Percentiles rank a stretch among this genome's conserved stretches.
phyloP scores from a whole-genome alignment of 805 yeast species.

The Schwanniomyces yamadae region DNA sequence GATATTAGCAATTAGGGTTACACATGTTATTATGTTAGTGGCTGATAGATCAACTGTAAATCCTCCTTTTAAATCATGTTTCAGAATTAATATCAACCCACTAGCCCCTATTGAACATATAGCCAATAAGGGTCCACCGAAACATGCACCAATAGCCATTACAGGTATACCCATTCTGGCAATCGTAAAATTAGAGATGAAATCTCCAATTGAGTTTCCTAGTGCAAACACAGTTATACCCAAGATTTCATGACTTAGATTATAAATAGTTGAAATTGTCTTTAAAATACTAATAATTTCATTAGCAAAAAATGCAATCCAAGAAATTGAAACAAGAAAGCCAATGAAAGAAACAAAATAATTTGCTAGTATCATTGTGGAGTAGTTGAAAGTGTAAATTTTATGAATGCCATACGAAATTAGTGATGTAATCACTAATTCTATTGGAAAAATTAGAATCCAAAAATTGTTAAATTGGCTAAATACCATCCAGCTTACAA shows the following conservation, averaged over 20 bases:
- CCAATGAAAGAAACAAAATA: slow-evolving; percentile 48
- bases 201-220: slow-evolving; percentile 91
- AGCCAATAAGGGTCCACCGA: slow-evolving; percentile 87
- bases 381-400: slow-evolving; percentile 6
- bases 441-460: slow-evolving; percentile 12
- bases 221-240: slow-evolving; percentile 89
- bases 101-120: slow-evolving; percentile 80
- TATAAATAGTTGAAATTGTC: slow-evolving; percentile 55
- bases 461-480: slow-evolving; percentile 8
- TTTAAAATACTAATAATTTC: slow-evolving; percentile 67
- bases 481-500: slow-evolving; percentile 19
- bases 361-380: slow-evolving; percentile 14
- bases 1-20: slow-evolving; percentile 22
- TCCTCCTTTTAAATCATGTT: slow-evolving; percentile 10
- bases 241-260: slow-evolving; percentile 71
- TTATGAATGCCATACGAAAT: slow-evolving; percentile 6
- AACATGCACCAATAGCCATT: slow-evolving; percentile 94
- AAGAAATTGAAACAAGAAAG: slow-evolving; percentile 61
- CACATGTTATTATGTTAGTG: slow-evolving; percentile 20
- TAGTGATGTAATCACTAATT: slow-evolving; percentile 7
- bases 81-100: slow-evolving; percentile 42
- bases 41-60: slow-evolving; percentile 16
- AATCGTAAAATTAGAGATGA: slow-evolving; percentile 77
- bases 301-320: slow-evolving; percentile 69
- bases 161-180: slow-evolving; percentile 79